Percentiles rank a stretch among this genome's conserved stretches.
Conservation (phyloP, 768 basidiomycete genomes). For the Russula brevipes region DNA sequence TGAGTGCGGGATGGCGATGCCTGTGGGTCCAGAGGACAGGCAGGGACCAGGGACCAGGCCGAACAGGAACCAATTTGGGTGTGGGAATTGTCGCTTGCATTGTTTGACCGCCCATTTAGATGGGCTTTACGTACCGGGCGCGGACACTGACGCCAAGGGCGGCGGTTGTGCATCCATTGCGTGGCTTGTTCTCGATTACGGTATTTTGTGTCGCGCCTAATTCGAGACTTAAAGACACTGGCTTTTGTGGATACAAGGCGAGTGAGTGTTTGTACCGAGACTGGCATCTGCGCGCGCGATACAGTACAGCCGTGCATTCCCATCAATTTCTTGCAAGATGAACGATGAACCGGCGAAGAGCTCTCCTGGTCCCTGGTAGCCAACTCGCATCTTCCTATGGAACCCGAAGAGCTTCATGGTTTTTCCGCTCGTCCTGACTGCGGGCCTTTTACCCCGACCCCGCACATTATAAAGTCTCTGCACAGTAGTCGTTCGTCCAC, state of each 20-base stretch:
- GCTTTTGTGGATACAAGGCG: slow-evolving; percentile 2
- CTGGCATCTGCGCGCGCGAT: background rate
- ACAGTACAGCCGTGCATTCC: background rate
- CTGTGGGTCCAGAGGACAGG: too few species aligned
- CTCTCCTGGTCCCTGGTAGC: slow-evolving; percentile 10
- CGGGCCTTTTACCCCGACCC: background rate
- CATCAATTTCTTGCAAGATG: background rate
- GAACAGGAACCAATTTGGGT: too few species aligned
- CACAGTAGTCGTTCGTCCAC: background rate
- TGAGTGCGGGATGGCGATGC: too few species aligned
- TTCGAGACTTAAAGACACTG: background rate
- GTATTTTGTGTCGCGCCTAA: background rate
- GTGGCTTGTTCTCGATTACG: background rate
- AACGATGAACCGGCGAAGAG: too few species aligned
- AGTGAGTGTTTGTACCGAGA: background rate
- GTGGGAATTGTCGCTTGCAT: too few species aligned
- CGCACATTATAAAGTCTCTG: background rate
- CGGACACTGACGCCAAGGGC: too few species aligned
- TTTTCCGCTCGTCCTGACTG: background rate
- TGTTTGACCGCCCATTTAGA: too few species aligned
- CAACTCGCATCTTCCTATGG: background rate
- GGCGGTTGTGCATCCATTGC: too few species aligned
- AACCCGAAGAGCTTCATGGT: background rate
- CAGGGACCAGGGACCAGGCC: too few species aligned
- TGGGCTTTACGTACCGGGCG: too few species aligned